Base-by-base conservation (phyloP, 176 grass and related monocot species). In the Avena eriantha region DNA sequence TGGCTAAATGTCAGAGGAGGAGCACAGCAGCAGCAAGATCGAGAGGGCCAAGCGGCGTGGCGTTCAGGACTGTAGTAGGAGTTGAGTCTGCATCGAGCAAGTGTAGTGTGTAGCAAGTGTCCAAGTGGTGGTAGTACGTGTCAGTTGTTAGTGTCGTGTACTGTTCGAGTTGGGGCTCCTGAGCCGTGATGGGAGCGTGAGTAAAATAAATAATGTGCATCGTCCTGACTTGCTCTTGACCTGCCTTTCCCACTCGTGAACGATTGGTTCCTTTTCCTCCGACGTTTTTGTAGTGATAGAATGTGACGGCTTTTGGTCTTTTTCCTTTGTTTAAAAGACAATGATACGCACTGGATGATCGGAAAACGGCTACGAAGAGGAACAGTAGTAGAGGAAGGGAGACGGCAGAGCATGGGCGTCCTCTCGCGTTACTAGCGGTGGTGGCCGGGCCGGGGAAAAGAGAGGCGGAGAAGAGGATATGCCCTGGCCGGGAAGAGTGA, bases 121-220 rank as follows among this genome's bases (percentile, higher is more conserved):
- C 11, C 0, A 31, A 15, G 61, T 31, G 1, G 29, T 13, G 0
- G 61, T 35, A 33, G 64, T 35, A 67, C 1, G 15, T 35, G 64
- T 35, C 64, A 67, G 64, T 35, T 67, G 61, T 6, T 9, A 29
- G 60, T 63, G 60, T 64, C 8, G 19, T 34, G 63, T 66, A 66
- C 26, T 67, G 64, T 34, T 34, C 6, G 15, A 67, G 60, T 29
- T 65, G 14, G 24, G 14, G 26, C 64, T 67, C 29, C 15, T 35
- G 31, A 18, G 2, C 14, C 15, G 15, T 67, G 64, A 67, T 3
- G 29, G 64, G 31, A 34, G 15, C 14, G 31, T 67, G 15, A 67
- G 34, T 67, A 67, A 67, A 67, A 67, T 67, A 67, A 67, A 67
- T 67, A 67, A 67, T 47, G 45, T 47, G 9, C 5, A 17, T 66